Percentiles rank a stretch among this genome's conserved stretches.
phyloP scores from a whole-genome alignment of 441 rosid species.

The Pelargonium cotyledonis region DNA sequence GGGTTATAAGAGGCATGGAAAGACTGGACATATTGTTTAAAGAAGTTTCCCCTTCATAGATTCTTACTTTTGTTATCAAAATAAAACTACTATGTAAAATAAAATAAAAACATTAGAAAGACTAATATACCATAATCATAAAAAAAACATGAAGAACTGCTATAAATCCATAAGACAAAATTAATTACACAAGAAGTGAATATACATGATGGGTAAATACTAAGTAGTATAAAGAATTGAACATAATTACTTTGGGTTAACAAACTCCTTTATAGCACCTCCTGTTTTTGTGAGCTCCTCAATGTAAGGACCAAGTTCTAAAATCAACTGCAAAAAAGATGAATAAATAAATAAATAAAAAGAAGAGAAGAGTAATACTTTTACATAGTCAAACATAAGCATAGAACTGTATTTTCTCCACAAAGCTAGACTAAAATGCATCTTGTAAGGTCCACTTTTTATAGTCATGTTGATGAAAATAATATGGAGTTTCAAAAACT shows the following conservation, averaged over 20 bases:
- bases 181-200: neutral
- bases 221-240: conserved; percentile 18
- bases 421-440: too few relatives aligned
- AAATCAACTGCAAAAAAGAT: conserved; percentile 57
- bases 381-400: neutral
- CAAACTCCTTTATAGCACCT: conserved; percentile 91
- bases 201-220: conserved; percentile 3
- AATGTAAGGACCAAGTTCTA: conserved; percentile 73
- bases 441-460: too few relatives aligned
- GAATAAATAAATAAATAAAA: neutral
- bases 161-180: neutral
- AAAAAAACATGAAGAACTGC: too few relatives aligned
- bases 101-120: too few relatives aligned
- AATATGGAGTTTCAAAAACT: too few relatives aligned
- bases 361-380: too few relatives aligned
- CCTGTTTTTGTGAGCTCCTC: conserved; percentile 85
- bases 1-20: too few relatives aligned
- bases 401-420: neutral
- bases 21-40: too few relatives aligned
- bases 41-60: too few relatives aligned
- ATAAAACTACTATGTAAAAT: too few relatives aligned
- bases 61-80: too few relatives aligned
- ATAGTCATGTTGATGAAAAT: too few relatives aligned
- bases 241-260: conserved; percentile 75
- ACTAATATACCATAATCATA: neutral